Conservation (phyloP, 2,329 filamentous ascomycete species). For the Chaetomiaceae sp. region DNA sequence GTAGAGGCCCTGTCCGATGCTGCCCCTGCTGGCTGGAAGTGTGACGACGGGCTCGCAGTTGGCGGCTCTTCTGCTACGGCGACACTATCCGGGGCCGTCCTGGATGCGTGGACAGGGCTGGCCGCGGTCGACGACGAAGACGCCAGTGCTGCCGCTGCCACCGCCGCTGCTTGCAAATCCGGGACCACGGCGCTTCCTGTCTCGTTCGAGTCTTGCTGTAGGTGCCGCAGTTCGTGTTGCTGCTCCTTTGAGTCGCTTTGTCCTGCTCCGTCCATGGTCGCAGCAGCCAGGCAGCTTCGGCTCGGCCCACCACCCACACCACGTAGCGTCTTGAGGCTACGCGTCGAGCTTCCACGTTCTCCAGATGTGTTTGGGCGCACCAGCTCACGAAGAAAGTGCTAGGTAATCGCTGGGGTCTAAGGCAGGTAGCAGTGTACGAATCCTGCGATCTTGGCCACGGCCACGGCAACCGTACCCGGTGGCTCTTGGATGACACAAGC, state of each 20-base stretch:
- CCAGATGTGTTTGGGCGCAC: too few species aligned
- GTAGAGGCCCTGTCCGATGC: not conserved
- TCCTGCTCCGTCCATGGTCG: not conserved
- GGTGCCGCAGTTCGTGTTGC: not conserved
- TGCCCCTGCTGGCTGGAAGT: not conserved
- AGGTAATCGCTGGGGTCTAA: too few species aligned
- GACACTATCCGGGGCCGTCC: slow-evolving; percentile 1
- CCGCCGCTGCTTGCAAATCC: not conserved
- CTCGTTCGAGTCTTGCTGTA: not conserved
- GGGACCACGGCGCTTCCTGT: too few species aligned
- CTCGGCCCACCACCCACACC: too few species aligned
- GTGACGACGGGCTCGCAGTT: slow-evolving; percentile 12
- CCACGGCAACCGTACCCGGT: slow-evolving; percentile 9
- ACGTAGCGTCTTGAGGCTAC: too few species aligned
- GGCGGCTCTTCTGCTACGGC: not conserved
- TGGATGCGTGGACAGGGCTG: not conserved
- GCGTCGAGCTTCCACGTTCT: too few species aligned
- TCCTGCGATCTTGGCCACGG: too few species aligned
- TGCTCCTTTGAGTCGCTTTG: slow-evolving; percentile 3
- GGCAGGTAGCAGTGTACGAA: too few species aligned
- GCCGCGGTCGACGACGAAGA: slow-evolving; percentile 5
- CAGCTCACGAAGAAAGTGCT: too few species aligned
- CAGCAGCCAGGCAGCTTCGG: too few species aligned
- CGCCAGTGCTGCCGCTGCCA: slow-evolving; percentile 3
- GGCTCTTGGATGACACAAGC: not conserved